phyloP scores from a whole-genome alignment of 768 basidiomycete species.

The Lenzites betulinus region DNA sequence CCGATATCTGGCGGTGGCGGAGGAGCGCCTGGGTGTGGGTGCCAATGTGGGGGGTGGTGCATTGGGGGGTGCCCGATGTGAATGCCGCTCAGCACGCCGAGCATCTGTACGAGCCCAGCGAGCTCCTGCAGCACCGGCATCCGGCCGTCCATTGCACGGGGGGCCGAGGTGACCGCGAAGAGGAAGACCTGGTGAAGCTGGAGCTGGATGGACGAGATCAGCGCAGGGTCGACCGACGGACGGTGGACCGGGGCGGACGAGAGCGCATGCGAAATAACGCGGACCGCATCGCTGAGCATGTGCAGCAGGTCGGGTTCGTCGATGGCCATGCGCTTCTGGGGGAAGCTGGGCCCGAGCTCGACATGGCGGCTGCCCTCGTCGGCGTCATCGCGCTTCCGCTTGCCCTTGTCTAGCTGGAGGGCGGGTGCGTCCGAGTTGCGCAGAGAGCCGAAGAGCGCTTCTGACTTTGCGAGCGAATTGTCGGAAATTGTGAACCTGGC shows the following conservation, averaged over 20 bases:
- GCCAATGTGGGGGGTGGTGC: constrained; percentile 30
- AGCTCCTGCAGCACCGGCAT: constrained; percentile 71
- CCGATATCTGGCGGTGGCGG: constrained; percentile 50
- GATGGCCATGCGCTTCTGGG: constrained; percentile 38
- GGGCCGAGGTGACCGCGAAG: constrained; percentile 68
- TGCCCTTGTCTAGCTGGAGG: constrained; percentile 68
- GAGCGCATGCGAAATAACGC: constrained; percentile 54
- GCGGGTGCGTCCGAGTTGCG: constrained; percentile 64
- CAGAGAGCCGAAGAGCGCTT: constrained; percentile 63
- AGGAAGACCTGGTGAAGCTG: constrained; percentile 78
- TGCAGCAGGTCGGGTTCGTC: constrained; percentile 44
- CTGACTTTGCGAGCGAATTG: constrained; percentile 67
- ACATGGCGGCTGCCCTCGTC: constrained; percentile 34
- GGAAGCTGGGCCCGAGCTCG: constrained; percentile 5
- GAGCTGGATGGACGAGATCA: constrained; percentile 71
- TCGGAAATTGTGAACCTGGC: too few species aligned
- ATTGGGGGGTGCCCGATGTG: constrained; percentile 55
- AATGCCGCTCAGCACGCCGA: constrained; percentile 78
- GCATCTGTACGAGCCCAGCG: constrained; percentile 78
- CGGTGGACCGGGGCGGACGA: constrained; percentile 35
- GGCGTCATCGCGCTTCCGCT: constrained; percentile 68
- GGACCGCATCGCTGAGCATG: constrained; percentile 63
- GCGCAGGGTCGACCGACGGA: constrained; percentile 51
- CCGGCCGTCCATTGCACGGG: constrained; percentile 40
- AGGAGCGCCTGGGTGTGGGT: constrained; percentile 27